phyloP scores from a whole-genome alignment of 2,329 filamentous ascomycete species.

The Colletotrichum filicis region DNA sequence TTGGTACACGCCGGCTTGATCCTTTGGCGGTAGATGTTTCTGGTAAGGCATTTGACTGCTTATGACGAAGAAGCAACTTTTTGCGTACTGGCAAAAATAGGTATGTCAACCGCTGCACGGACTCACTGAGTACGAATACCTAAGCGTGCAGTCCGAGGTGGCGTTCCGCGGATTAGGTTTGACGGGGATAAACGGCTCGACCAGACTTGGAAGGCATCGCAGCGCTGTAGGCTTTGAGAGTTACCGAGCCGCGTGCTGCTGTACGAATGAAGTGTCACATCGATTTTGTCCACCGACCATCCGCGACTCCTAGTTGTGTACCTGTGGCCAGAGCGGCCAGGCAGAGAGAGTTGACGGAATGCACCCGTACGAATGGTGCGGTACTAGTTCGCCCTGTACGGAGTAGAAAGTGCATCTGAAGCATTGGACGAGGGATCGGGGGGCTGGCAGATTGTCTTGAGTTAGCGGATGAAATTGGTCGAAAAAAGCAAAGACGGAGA shows the following conservation, averaged over 20 bases:
- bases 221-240: not conserved
- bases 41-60: not conserved
- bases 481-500: slow-evolving; percentile 7
- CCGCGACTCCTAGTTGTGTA: not conserved
- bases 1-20: not conserved
- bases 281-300: not conserved
- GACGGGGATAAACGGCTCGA: not conserved
- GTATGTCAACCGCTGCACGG: not conserved
- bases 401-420: slow-evolving; percentile 4
- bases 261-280: not conserved
- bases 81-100: not conserved
- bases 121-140: not conserved
- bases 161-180: not conserved
- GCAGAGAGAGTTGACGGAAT: not conserved
- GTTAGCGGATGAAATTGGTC: slow-evolving; percentile 1
- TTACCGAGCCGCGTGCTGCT: not conserved
- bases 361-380: not conserved
- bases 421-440: not conserved
- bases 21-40: not conserved
- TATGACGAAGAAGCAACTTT: not conserved
- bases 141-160: not conserved
- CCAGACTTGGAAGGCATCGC: not conserved
- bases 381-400: not conserved
- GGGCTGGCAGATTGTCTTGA: slow-evolving; percentile 9
- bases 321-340: slow-evolving; percentile 5